Conservation (phyloP, 1,284 basidiomycete species). For the Naganishia cerealis region DNA sequence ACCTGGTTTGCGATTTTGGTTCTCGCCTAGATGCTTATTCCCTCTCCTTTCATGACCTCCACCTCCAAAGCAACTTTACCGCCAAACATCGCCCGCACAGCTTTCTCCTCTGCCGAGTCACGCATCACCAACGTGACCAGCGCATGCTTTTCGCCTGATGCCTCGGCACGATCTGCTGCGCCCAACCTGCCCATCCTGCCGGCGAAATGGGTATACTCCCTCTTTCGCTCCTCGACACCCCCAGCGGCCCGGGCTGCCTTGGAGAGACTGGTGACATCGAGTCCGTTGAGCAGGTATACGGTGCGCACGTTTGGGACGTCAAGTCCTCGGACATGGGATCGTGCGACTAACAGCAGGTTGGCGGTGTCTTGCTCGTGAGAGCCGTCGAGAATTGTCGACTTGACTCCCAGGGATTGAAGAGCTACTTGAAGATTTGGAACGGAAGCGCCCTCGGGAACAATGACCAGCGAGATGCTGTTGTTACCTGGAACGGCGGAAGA, state of each 20-base stretch:
- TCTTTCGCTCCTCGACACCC: slow-evolving; percentile 27
- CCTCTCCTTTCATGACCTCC: slow-evolving; percentile 1
- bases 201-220: slow-evolving; percentile 33
- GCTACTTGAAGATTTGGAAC: slow-evolving; percentile 4
- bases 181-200: slow-evolving; percentile 30
- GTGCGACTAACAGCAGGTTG: slow-evolving; percentile 22
- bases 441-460: slow-evolving; percentile 27
- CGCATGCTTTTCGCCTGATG: neutral
- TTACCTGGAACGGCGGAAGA: neutral
- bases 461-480: slow-evolving; percentile 1
- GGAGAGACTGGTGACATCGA: slow-evolving; percentile 17
- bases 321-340: slow-evolving; percentile 27
- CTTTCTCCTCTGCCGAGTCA: slow-evolving; percentile 16
- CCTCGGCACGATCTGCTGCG: neutral
- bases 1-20: too few species aligned
- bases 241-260: slow-evolving; percentile 25
- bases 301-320: slow-evolving; percentile 22
- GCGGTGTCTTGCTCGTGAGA: neutral
- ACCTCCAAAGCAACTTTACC: slow-evolving; percentile 5
- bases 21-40: neutral
- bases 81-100: slow-evolving; percentile 10
- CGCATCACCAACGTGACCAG: slow-evolving; percentile 27
- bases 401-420: slow-evolving; percentile 2
- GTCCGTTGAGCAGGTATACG: slow-evolving; percentile 31
- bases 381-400: neutral